These are phyloP conservation scores for Gryganskiella cystojenkinii DNA, from an alignment of 192 early-diverging fungal genomes.

Conservation along the genomic window DNA sequence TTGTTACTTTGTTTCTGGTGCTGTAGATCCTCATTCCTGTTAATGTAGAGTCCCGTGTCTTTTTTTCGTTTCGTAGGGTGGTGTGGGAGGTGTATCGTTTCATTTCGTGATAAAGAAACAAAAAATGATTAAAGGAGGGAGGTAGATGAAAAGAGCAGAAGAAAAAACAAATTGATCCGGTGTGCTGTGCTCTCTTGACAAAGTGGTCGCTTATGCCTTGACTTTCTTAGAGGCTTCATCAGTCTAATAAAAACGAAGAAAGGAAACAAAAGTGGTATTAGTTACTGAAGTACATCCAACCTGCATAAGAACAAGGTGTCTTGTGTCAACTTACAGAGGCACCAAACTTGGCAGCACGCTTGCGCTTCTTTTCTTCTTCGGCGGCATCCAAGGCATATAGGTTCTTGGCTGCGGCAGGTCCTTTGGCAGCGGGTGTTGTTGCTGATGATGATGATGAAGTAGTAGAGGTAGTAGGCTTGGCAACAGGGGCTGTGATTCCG, in stretches of 20 bases:
- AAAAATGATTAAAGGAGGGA: background rate
- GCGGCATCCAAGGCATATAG: conserved; percentile 31
- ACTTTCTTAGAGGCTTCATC: conserved; percentile 27
- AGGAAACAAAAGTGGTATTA: background rate
- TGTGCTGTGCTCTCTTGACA: background rate
- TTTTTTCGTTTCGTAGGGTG: too few relatives aligned
- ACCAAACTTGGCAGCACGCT: conserved; percentile 70
- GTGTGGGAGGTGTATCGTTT: background rate
- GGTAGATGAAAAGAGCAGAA: background rate
- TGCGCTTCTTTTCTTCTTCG: conserved; percentile 75
- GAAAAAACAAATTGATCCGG: background rate
- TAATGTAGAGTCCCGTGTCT: too few relatives aligned
- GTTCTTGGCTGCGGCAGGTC: conserved; percentile 1
- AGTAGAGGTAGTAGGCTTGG: background rate
- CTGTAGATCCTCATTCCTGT: too few relatives aligned
- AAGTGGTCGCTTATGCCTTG: conserved; percentile 7
- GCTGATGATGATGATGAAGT: background rate
- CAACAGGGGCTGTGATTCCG: conserved; percentile 43
- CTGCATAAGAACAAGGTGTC: too few relatives aligned
- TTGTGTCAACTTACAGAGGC: conserved; percentile 8
- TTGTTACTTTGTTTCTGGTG: too few relatives aligned
- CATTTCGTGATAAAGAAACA: background rate
- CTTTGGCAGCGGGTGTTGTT: background rate
- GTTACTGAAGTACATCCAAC: too few relatives aligned
- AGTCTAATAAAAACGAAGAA: conserved; percentile 1